phyloP scores from a whole-genome alignment of 371 early-diverging fungal species.

The Chytridiales sp. region DNA sequence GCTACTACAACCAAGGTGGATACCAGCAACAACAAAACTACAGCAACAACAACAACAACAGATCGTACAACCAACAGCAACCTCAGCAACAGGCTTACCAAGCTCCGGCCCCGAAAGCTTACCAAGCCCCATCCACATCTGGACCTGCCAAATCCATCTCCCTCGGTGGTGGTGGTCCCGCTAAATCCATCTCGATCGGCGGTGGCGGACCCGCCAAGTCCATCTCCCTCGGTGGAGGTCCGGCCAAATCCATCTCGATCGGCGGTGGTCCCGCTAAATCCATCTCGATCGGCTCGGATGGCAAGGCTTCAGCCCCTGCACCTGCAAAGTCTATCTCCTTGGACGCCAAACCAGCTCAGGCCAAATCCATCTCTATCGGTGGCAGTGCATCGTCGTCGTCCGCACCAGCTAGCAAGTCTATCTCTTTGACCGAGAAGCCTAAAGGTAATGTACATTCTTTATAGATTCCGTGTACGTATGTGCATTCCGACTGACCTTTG shows the following conservation, averaged over 20 bases:
- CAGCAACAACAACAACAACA: not conserved
- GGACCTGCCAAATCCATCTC: slow-evolving; percentile 30
- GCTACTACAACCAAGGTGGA: too few species aligned
- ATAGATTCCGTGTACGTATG: too few species aligned
- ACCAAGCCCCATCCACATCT: slow-evolving; percentile 15
- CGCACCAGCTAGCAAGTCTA: too few species aligned
- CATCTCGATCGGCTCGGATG: slow-evolving; percentile 23
- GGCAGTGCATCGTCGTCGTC: slow-evolving; percentile 1
- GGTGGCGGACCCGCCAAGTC: slow-evolving; percentile 13
- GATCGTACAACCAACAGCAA: slow-evolving; percentile 3
- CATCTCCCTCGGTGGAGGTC: not conserved
- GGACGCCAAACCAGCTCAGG: slow-evolving; percentile 6
- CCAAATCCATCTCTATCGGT: slow-evolving; percentile 9
- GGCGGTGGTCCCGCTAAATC: slow-evolving; percentile 12
- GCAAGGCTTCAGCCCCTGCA: not conserved
- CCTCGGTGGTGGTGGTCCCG: slow-evolving; percentile 26
- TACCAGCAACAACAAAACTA: slow-evolving; percentile 3
- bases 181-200: slow-evolving; percentile 28
- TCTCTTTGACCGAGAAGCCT: too few species aligned
- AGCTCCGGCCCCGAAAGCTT: slow-evolving; percentile 21
- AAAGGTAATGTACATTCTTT: too few species aligned
- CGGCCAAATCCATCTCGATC: slow-evolving; percentile 17
- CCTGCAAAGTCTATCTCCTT: not conserved
- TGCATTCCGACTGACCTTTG: too few species aligned
- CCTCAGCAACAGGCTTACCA: slow-evolving; percentile 27